These are phyloP conservation scores for Eucalyptus camaldulensis DNA, from an alignment of 345 rosid species.

Conservation along the genomic window DNA sequence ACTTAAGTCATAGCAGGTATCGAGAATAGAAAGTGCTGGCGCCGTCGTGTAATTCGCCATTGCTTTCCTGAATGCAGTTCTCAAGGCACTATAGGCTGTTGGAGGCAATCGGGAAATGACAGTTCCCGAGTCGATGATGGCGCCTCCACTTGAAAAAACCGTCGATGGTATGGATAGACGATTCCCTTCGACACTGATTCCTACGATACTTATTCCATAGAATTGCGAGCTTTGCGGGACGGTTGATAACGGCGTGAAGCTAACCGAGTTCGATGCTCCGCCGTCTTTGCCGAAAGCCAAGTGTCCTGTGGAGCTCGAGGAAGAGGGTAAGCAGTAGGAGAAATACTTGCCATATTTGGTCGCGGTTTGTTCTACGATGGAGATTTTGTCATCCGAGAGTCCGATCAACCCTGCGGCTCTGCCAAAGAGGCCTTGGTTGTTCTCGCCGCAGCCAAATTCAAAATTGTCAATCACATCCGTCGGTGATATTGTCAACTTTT, in stretches of 20 bases:
- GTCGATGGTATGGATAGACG: background rate
- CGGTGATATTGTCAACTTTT: background rate
- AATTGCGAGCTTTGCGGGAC: background rate
- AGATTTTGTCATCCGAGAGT: background rate
- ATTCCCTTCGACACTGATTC: background rate
- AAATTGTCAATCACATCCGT: background rate
- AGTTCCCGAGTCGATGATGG: slow-evolving; percentile 18
- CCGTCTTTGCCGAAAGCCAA: background rate
- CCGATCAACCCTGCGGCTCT: background rate
- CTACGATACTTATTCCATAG: slow-evolving; percentile 8
- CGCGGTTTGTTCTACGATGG: slow-evolving; percentile 3
- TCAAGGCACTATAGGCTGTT: background rate
- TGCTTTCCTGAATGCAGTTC: background rate
- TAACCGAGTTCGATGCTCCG: background rate
- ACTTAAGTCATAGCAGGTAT: slow-evolving; percentile 17
- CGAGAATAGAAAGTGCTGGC: background rate
- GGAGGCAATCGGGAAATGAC: slow-evolving; percentile 12
- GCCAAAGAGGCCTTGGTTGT: background rate
- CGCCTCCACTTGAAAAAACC: background rate
- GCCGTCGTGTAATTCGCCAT: slow-evolving; percentile 5
- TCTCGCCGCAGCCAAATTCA: slow-evolving; percentile 9
- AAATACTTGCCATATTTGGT: slow-evolving; percentile 1
- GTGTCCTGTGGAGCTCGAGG: slow-evolving; percentile 2
- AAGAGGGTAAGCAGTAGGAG: slow-evolving; percentile 16
- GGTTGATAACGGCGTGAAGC: slow-evolving; percentile 7